Percentiles rank a stretch among this genome's conserved stretches.
These are phyloP conservation scores for Flaveria ramosissima DNA, from an alignment of 129 eudicot species.

Conservation along the genomic window DNA sequence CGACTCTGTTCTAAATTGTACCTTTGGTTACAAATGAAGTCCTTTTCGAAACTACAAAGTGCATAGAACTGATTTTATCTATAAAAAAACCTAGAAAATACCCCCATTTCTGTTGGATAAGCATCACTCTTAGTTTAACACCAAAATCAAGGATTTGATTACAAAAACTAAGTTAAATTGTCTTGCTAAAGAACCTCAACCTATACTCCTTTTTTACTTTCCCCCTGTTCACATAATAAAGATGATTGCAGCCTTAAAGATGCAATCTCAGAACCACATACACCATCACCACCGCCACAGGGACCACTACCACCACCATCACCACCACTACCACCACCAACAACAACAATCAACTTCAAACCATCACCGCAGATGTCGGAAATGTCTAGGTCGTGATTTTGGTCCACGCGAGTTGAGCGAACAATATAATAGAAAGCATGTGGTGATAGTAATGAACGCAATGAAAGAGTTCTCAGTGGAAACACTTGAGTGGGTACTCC, in stretches of 20 bases:
- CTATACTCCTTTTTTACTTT: constrained; percentile 14
- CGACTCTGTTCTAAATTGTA: not conserved
- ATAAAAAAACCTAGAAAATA: constrained; percentile 25
- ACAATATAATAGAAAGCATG: constrained; percentile 37
- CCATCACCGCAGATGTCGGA: constrained; percentile 17
- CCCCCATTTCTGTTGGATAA: constrained; percentile 14
- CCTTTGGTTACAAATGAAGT: not conserved
- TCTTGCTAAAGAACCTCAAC: constrained; percentile 25
- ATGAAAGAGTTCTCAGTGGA: constrained; percentile 50
- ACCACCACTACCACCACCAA: constrained; percentile 8
- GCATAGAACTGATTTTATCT: not conserved
- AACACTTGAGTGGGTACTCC: constrained; percentile 61
- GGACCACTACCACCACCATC: not conserved
- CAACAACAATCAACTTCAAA: constrained; percentile 15
- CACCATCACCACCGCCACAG: not conserved
- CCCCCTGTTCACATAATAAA: constrained; percentile 20
- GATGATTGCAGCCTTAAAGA: constrained; percentile 29
- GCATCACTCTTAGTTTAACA: constrained; percentile 31
- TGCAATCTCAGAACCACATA: constrained; percentile 16
- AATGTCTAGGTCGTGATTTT: constrained; percentile 35
- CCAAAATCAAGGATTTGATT: constrained; percentile 18
- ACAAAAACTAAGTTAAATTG: constrained; percentile 12
- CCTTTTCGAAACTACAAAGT: constrained; percentile 17
- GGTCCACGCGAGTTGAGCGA: constrained; percentile 31
- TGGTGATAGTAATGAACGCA: constrained; percentile 67